Evolutionary conservation across 179 eudicot species (phyloP), one percentile per base, ranked within the genome.

Genomic region (Carnegiea gigantea): DNA sequence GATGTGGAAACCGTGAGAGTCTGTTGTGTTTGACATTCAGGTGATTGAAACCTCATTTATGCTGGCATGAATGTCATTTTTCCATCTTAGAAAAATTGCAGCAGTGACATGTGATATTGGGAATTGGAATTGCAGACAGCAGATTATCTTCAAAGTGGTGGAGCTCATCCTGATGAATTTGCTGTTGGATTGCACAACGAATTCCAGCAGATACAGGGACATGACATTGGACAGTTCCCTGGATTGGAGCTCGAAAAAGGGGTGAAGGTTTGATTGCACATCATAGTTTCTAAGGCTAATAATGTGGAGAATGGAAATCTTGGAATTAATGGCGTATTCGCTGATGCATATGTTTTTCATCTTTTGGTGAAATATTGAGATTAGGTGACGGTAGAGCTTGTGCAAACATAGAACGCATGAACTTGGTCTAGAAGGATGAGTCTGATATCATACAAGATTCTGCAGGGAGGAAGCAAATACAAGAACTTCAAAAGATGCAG

Each of bases 181-280:
- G 88, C 94, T 77, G 81, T 91, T 38, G 98, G 98, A 72, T 85
- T 95, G 79, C 86, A 93, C 51, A 84, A 84, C 51, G 95, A 92
- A 80, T 93, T 93, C 81, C 89, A 82, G 43, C 91, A 82, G 62
- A 86, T 95, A 74, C 73, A 80, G 46, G 98, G 95, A 78, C 79
- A 89, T 75, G 98, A 93, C 81, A 95, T 93, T 79, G 98, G 98
- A 54, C 95, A 92, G 83, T 95, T 95, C 84, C 98, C 98, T n/a
- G 97, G 95, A 68, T 75, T 89, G 59, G 88, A 87, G 73, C 76
- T 89, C 53, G 77, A 78, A 72, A 87, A 83, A 57, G 84, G 74
- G 78, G 83, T 82, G 67, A 38, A 36, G 44, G 77, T 84, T 54
- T 53, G 46, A 48, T 49, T 79, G 67, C n/a, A 7, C 57, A 9